Evolutionary conservation across 2,329 filamentous ascomycete genomes (phyloP).

Genomic region (Xylariaceae sp.): DNA sequence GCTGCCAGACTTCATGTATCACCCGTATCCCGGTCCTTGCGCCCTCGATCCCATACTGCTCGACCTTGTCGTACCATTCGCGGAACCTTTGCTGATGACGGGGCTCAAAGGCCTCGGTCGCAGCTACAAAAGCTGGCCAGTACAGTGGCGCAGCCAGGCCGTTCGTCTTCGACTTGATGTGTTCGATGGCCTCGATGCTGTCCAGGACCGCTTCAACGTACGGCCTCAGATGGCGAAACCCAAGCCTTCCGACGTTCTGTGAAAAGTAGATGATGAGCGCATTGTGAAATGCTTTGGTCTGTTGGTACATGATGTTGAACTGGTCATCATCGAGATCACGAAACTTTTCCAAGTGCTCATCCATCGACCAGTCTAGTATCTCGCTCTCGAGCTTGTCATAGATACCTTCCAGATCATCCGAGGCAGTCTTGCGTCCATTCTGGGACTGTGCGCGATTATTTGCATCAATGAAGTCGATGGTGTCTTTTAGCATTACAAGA

Average conservation of each 20-base stretch:
- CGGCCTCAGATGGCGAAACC: conserved; percentile 3
- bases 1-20: too few species aligned
- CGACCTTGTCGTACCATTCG: too few species aligned
- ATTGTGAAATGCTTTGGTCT: conserved; percentile 62
- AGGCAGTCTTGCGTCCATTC: conserved; percentile 55
- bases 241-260: conserved; percentile 5
- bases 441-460: conserved; percentile 69
- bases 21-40: too few species aligned
- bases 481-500: conserved; percentile 1
- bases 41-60: too few species aligned
- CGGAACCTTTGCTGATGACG: conserved; percentile 2
- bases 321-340: neutral
- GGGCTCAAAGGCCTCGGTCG: conserved; percentile 33
- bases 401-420: neutral
- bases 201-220: conserved; percentile 5
- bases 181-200: conserved; percentile 7
- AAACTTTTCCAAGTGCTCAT: neutral
- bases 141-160: conserved; percentile 5
- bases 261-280: conserved; percentile 75
- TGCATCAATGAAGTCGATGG: conserved; percentile 46
- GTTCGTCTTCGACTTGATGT: conserved; percentile 4
- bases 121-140: conserved; percentile 9
- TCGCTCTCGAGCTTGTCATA: conserved; percentile 6
- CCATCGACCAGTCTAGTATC: conserved; percentile 5
- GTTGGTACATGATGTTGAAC: conserved; percentile 3